Evolutionary conservation across 306 rosid genomes (phyloP), one percentile per base, ranked within the genome.

Genomic region (Parietaria judaica): DNA sequence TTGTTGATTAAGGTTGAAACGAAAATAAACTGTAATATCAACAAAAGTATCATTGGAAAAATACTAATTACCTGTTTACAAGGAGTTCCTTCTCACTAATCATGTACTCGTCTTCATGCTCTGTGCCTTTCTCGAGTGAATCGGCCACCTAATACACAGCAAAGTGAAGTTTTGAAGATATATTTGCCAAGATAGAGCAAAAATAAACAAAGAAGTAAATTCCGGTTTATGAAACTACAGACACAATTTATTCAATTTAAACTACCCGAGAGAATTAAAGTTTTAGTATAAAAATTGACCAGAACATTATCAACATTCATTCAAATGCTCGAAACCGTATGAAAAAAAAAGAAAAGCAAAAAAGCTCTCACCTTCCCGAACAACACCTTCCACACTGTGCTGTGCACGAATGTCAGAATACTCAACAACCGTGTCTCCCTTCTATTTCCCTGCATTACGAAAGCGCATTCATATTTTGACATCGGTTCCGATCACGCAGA

Each of bases 71-170:
- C 98, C 94, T 82, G 83, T 92, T 92, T 75, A 92, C 98, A 54
- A 92, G 90, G 63, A 92, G 98, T 75, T 92, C 98, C 74, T 86
- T 92, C 74, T 92, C 98, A 71, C 98, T 92, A 66, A 86, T 92
- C 96, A 92, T 92, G 79, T 88, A 92, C 72, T 92, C 98, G 68
- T 92, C 98, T 86, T 92, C 98, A 67, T 88, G 98, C 67, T 92
- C 96, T 34, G 98, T 91, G 77, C 98, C 98, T 77, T 92, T 88
- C 84, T 92, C 98, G 66, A 92, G 92, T 15, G 98, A 92, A 72
- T 92, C 98, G 43, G 98, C 98, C 64, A 83, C 94, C 98, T 92
- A 70, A 69, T 64, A 51, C n/a, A 64, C 37, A 41, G 57, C 52
- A 71, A 61, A 72, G 5, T 54, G 44, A 59, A 58, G 66, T n/a